A percentile compares a stretch with the other conserved stretches of the same genome.
These are phyloP conservation scores for Botrytis pseudocinerea DNA, from an alignment of 2,329 filamentous ascomycete genomes.

Conservation along the genomic window DNA sequence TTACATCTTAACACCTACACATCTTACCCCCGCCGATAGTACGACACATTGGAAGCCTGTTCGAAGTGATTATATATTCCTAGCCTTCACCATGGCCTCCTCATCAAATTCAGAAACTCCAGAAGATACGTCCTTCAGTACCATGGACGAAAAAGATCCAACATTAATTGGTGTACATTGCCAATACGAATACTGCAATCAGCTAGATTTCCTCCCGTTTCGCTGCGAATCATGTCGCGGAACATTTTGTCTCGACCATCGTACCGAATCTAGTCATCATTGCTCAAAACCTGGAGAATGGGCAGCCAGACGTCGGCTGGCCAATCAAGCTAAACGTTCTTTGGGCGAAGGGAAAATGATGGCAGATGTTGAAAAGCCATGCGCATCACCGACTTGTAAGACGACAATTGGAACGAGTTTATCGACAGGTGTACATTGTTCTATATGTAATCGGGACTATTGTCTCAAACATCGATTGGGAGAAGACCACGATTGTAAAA, in stretches of 20 bases:
- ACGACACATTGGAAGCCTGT: conserved; percentile 11
- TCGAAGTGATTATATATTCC: conserved; percentile 23
- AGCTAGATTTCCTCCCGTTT: conserved; percentile 95
- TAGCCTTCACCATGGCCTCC: conserved; percentile 52
- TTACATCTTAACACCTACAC: conserved; percentile 29
- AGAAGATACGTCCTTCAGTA: conserved; percentile 61
- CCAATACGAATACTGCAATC: conserved; percentile 86
- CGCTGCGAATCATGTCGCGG: conserved; percentile 83
- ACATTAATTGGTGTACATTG: conserved; percentile 88
- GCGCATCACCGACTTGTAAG: conserved; percentile 66
- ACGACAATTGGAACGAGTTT: conserved; percentile 69
- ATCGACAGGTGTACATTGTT: conserved; percentile 68
- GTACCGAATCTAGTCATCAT: conserved; percentile 78
- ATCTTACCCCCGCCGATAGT: background rate
- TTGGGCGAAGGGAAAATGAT: conserved; percentile 56
- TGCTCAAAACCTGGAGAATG: conserved; percentile 62
- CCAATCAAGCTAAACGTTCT: conserved; percentile 54
- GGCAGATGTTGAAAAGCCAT: conserved; percentile 65
- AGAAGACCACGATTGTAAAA: conserved; percentile 84
- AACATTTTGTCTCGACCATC: conserved; percentile 92
- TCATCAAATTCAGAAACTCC: conserved; percentile 44
- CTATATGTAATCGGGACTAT: conserved; percentile 70
- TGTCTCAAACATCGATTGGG: conserved; percentile 74
- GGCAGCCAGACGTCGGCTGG: conserved; percentile 58
- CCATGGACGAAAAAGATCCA: conserved; percentile 76